phyloP scores from a whole-genome alignment of 208 protist species.

The Leishmania martiniquensis region DNA sequence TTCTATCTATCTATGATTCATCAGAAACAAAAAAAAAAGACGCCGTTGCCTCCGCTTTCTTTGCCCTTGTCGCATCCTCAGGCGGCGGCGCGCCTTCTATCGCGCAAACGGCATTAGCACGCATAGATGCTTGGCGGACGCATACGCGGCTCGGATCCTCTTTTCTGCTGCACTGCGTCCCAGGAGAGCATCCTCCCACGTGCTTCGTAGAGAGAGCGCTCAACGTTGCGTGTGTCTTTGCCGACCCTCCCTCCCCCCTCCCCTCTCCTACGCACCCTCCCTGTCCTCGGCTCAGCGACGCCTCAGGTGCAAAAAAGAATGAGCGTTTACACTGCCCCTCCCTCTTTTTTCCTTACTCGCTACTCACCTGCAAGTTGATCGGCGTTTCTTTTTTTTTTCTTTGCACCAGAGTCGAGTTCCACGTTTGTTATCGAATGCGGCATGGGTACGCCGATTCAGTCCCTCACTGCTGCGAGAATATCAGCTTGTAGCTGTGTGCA shows the following conservation, averaged over 20 bases:
- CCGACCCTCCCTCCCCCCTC: too few relatives aligned
- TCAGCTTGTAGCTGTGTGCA: not conserved
- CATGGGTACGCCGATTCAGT: too few relatives aligned
- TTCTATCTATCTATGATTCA: not conserved
- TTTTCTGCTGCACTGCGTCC: not conserved
- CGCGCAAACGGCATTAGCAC: not conserved
- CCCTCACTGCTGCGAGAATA: not conserved
- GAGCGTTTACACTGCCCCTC: not conserved
- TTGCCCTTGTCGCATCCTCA: not conserved
- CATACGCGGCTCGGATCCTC: too few relatives aligned
- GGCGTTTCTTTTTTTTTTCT: not conserved
- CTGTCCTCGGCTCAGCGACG: not conserved
- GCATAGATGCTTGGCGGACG: too few relatives aligned
- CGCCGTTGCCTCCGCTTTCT: too few relatives aligned
- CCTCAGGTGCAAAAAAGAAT: not conserved
- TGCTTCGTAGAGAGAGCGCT: not conserved
- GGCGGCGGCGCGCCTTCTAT: not conserved
- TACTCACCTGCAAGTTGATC: not conserved
- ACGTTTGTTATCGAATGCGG: too few relatives aligned
- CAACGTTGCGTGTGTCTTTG: not conserved
- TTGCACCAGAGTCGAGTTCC: not conserved
- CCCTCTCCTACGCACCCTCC: not conserved
- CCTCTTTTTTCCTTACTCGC: not conserved
- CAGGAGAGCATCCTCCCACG: not conserved
- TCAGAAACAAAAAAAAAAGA: not conserved